Evolutionary conservation across 2,329 filamentous ascomycete species (phyloP), one percentile per base, ranked within the genome.

Genomic region (Penicillium olsonii): DNA sequence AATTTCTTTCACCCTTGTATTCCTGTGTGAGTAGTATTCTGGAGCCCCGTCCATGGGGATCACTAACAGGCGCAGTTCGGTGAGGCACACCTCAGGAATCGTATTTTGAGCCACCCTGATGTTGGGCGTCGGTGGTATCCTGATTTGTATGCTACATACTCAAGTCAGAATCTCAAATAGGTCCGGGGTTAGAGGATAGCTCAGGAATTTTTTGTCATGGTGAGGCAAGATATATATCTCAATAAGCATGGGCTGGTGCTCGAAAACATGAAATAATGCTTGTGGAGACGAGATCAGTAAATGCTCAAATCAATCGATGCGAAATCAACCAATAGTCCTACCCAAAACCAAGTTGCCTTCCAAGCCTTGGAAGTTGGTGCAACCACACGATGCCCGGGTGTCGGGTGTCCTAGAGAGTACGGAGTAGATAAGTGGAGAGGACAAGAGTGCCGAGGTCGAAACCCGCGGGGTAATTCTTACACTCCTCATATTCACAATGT

Each of bases 61-160:
- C 7, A 37, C 41, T 39, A 27, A 55, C 33, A n/a, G 5, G 12
- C 1, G 9, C 37, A 70, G 68, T 70, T 70, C 12, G 68, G 68
- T 2, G 68, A 70, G 51, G 68, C 68, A 6, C 65, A 70, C 45
- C 52, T 70, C 15, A 56, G 68, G 19, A 70, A 70, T 46, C 68
- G 68, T 2, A 68, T 70, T 11, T 39, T 70, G 8, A 69, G 68
- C 50, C 68, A 70, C 45, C 65, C 68, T 1, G 68, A 70, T 15
- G 68, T 70, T 1, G 68, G 68, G 5, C 60, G 57, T 39, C 63
- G 56, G 45, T 70, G 68, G 68, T 70, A 70, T 54, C 63, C 66
- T 4, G 63, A 69, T 4, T 47, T 70, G 10, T 67, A 65, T 46
- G 51, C 48, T 4, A 63, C 57, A 18, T 68, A 68, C 45, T 65